Percentiles rank a stretch among this genome's conserved stretches.
Evolutionary conservation across 306 rosid species (phyloP).

Genomic region (Rubus idaeus): DNA sequence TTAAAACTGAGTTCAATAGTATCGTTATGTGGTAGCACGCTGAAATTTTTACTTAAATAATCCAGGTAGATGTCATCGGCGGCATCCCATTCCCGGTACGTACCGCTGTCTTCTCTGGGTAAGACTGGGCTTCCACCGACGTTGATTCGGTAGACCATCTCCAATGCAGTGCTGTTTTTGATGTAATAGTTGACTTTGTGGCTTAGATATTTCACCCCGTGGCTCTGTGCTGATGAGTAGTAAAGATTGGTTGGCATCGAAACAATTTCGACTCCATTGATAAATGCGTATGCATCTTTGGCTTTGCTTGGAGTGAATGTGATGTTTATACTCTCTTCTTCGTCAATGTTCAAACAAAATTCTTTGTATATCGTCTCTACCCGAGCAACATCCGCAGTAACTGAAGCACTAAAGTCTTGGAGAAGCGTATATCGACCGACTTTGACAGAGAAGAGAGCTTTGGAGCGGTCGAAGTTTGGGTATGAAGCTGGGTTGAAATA

Average conservation of each 20-base stretch:
- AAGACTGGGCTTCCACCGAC: conserved; percentile 8
- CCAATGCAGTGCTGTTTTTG: conserved; percentile 21
- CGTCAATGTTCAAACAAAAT: conserved; percentile 1
- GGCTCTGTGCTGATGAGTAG: conserved; percentile 2
- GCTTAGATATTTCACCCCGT: background rate
- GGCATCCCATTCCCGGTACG: conserved; percentile 20
- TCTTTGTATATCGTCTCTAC: fast-evolving
- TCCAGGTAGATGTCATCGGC: fast-evolving
- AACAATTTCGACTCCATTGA: conserved; percentile 67
- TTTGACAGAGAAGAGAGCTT: conserved; percentile 20
- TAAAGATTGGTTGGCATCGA: conserved; percentile 75
- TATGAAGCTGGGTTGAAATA: conserved; percentile 4
- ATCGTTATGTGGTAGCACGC: background rate
- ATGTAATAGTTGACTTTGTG: background rate
- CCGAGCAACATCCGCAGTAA: background rate
- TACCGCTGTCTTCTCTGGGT: conserved; percentile 18
- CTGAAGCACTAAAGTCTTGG: conserved; percentile 8
- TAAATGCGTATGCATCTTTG: conserved; percentile 44
- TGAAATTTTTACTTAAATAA: fast-evolving
- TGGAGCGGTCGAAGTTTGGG: background rate
- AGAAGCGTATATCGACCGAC: conserved; percentile 14
- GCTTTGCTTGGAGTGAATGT: conserved; percentile 13
- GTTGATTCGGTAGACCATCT: conserved; percentile 27
- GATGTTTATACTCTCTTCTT: background rate
- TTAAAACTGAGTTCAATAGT: too few relatives aligned